Evolutionary conservation across 164 flowering plant species (phyloP).

Genomic region (Pachysandra terminalis): DNA sequence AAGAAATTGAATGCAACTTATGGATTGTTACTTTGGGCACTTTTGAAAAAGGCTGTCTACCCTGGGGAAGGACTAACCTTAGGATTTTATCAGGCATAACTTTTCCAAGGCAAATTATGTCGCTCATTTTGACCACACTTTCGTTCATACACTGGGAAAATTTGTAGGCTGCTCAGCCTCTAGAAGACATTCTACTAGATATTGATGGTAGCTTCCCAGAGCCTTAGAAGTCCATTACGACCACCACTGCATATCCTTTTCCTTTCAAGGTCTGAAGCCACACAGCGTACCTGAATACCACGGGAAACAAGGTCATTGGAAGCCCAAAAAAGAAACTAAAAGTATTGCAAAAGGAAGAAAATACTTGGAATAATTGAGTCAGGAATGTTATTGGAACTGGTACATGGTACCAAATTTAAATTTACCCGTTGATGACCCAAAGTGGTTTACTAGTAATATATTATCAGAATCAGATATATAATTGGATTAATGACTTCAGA

Average conservation of each 20-base stretch:
- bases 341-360: not conserved
- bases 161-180: too few species aligned
- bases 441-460: not conserved
- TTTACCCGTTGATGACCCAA: not conserved
- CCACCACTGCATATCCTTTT: constrained; percentile 98
- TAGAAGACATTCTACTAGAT: constrained; percentile 32
- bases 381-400: not conserved
- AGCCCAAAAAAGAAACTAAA: not conserved
- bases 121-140: too few species aligned
- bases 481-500: too few species aligned
- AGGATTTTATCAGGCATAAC: too few species aligned
- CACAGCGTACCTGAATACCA: constrained; percentile 76
- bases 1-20: too few species aligned
- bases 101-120: too few species aligned
- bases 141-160: too few species aligned
- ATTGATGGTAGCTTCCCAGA: constrained; percentile 99
- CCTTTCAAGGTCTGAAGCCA: constrained; percentile 89
- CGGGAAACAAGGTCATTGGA: constrained; percentile 6
- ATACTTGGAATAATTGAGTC: not conserved
- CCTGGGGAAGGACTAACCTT: too few species aligned
- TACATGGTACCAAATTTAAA: not conserved
- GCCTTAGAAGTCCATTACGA: constrained; percentile 86
- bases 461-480: too few species aligned
- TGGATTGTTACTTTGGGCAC: too few species aligned
- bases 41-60: too few species aligned